Percentiles rank a stretch among this genome's conserved stretches.
These are phyloP conservation scores for Spinacia oleracea DNA, from an alignment of 179 eudicot genomes.

Conservation along the genomic window DNA sequence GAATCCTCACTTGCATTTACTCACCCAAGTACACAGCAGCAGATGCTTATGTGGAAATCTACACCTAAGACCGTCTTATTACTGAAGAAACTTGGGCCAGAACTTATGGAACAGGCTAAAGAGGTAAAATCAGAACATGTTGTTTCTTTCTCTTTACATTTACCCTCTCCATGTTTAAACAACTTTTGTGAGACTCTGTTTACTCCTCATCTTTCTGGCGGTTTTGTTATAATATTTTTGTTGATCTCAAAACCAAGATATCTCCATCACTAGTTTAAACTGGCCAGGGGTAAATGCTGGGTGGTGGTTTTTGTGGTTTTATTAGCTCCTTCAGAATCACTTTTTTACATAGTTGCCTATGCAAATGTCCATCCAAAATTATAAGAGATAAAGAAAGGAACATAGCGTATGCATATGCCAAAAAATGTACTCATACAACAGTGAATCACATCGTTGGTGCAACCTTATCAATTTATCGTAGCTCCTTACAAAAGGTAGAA, in stretches of 20 bases:
- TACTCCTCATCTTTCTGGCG: background rate
- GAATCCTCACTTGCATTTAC: slow-evolving; percentile 98
- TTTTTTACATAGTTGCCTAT: background rate
- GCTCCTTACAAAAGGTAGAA: background rate
- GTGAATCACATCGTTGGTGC: background rate
- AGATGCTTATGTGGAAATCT: slow-evolving; percentile 99
- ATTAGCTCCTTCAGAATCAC: too few relatives aligned
- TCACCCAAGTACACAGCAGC: slow-evolving; percentile 99
- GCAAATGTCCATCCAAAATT: background rate
- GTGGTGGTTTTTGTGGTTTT: background rate
- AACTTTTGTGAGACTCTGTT: background rate
- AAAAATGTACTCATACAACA: background rate
- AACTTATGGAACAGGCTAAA: slow-evolving; percentile 96
- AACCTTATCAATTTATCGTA: background rate
- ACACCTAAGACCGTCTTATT: slow-evolving; percentile 84
- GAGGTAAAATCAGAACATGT: slow-evolving; percentile 48
- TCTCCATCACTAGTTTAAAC: background rate
- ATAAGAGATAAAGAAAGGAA: background rate
- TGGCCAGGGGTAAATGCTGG: background rate
- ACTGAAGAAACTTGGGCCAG: slow-evolving; percentile 87
- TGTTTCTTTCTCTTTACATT: background rate
- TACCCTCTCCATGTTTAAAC: background rate
- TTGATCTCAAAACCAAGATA: background rate
- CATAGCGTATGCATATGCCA: background rate
- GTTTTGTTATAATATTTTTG: background rate